Evolutionary conservation across 73 alveolate species (phyloP), one percentile per base, ranked within the genome.

Genomic region (Paramecium sexaurelia): DNA sequence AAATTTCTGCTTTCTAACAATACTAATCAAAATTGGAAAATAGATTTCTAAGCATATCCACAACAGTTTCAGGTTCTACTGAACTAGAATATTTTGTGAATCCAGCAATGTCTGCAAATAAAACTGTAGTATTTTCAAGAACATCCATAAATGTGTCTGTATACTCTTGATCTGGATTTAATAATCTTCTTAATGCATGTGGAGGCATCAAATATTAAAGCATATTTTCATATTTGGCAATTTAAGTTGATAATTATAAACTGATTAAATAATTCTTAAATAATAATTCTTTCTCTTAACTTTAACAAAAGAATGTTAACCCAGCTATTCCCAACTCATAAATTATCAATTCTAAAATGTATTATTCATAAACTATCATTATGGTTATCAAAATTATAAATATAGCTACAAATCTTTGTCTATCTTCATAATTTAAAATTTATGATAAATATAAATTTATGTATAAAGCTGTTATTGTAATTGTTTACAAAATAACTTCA

Each of bases 31-130:
- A 97, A 47, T 95, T 92, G 69, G 97, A 92, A 91, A 97, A 98
- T 68, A 98, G 94, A 83, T 96, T 97, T 85, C 96, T 92, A 8
- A 98, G 95, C 96, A 98, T 85, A 67, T 88, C 85, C 27, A 98
- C 98, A 0, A 98, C 99, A 55, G 96, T 98, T 85, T 93, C 95
- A 3, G 99, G 99, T 36, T 95, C 45, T 13, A 93, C 87, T 7
- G 89, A 92, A 56, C 96, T 93, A 55, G 97, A 71, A 75, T 94
- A 94, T n/a, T 89, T 93, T 19, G 99, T 96, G 78, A 96, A 96
- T 24, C 98, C 98, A 26, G 94, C 96, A 87, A 96, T 96, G 89
- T 98, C 99, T 35, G 99, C 98, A 75, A 94, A 98, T 24, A 98
- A 95, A 71, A 98, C 86, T 26, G 99, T 97, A 10, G 95, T 99